These are phyloP conservation scores for Linnemannia zychae DNA, from an alignment of 192 early-diverging fungal genomes.

Conservation along the genomic window DNA sequence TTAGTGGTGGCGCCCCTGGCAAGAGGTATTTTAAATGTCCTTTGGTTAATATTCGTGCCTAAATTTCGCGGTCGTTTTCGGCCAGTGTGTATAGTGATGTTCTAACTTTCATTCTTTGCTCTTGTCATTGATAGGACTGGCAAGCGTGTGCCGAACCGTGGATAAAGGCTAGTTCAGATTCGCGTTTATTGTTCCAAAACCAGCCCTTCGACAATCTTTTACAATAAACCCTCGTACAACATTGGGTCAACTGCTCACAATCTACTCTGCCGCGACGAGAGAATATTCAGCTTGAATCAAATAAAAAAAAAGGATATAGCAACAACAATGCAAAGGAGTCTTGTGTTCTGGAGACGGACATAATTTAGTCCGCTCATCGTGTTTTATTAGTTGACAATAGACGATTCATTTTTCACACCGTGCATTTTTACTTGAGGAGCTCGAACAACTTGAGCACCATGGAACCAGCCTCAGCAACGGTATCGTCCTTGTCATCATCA, in stretches of 20 bases:
- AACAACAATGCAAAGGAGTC: background rate
- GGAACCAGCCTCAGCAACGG: slow-evolving; percentile 53
- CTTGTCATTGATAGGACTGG: slow-evolving; percentile 8
- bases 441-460: slow-evolving; percentile 53
- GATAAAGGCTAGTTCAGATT: background rate
- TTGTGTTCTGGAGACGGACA: background rate
- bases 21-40: slow-evolving; percentile 19
- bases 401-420: background rate
- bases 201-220: background rate
- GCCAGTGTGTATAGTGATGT: background rate
- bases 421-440: slow-evolving; percentile 35
- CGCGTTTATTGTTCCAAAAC: background rate
- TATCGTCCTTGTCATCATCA: slow-evolving; percentile 45
- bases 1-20: slow-evolving; percentile 13
- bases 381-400: background rate
- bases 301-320: background rate
- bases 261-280: background rate
- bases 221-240: background rate
- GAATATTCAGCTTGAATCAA: background rate
- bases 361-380: background rate
- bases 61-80: background rate
- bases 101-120: background rate
- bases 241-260: background rate
- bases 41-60: background rate
- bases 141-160: slow-evolving; percentile 41